These are phyloP conservation scores for Paulownia fortunei DNA, from an alignment of 257 asterid genomes.

Conservation along the genomic window DNA sequence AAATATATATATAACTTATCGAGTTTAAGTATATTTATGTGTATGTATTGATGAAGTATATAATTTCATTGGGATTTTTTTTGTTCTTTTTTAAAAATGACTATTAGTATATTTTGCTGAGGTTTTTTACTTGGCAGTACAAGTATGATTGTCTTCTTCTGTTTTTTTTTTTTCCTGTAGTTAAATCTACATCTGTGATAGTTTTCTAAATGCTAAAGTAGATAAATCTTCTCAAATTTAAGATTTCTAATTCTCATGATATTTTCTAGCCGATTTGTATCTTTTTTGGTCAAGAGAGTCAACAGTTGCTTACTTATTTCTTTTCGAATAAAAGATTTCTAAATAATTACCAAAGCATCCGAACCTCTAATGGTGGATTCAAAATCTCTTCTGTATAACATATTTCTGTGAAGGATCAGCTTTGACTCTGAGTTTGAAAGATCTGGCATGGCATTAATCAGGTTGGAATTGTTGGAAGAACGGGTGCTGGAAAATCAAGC, in stretches of 20 bases:
- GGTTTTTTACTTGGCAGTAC: too few relatives aligned
- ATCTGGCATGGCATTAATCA: constrained; percentile 27
- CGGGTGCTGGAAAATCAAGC: constrained; percentile 98
- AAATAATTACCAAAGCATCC: background rate
- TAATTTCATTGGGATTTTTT: too few relatives aligned
- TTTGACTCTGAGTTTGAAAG: background rate
- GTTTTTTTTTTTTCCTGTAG: too few relatives aligned
- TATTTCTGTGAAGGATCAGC: background rate
- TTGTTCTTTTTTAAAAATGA: too few relatives aligned
- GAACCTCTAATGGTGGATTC: background rate
- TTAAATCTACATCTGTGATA: too few relatives aligned
- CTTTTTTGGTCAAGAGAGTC: background rate
- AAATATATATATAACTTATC: too few relatives aligned
- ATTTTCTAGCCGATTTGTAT: background rate
- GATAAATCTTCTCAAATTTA: too few relatives aligned
- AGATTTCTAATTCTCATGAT: background rate
- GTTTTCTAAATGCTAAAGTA: too few relatives aligned
- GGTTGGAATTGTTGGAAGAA: constrained; percentile 97
- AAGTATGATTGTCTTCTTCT: too few relatives aligned
- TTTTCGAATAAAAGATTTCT: background rate
- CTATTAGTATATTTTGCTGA: too few relatives aligned
- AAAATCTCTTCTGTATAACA: background rate
- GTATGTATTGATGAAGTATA: too few relatives aligned
- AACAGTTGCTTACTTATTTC: background rate
- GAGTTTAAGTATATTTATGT: too few relatives aligned